phyloP scores from a whole-genome alignment of 2,329 filamentous ascomycete species.

The Colletotrichum sansevieriae region DNA sequence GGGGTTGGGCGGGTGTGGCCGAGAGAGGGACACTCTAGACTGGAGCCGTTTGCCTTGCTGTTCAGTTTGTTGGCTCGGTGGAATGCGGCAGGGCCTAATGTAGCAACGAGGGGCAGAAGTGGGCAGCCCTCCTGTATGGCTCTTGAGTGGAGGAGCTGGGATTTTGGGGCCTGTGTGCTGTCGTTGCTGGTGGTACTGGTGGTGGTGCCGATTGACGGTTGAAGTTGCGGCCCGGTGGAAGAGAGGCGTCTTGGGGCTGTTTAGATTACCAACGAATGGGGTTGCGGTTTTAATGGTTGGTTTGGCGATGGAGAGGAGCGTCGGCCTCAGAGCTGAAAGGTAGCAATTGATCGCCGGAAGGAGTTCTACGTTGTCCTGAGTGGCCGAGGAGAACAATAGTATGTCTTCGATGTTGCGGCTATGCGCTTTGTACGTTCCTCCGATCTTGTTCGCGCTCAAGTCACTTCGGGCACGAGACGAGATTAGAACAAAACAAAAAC shows the following conservation, averaged over 20 bases:
- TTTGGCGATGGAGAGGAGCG: conserved; percentile 2
- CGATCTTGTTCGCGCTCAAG: conserved; percentile 11
- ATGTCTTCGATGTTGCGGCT: conserved; percentile 2
- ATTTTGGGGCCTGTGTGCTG: not conserved
- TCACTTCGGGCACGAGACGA: conserved; percentile 22
- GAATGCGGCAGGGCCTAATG: conserved; percentile 35
- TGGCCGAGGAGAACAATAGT: conserved; percentile 1
- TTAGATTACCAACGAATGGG: conserved; percentile 9
- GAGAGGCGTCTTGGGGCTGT: conserved; percentile 15
- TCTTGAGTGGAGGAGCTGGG: conserved; percentile 20
- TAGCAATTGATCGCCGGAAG: conserved; percentile 3
- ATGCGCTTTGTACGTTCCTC: conserved; percentile 19
- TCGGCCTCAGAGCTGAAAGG: not conserved
- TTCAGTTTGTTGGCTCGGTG: conserved; percentile 38
- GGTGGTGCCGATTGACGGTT: conserved; percentile 1
- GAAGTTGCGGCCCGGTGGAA: conserved; percentile 3
- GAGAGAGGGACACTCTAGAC: conserved; percentile 16
- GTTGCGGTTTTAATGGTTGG: not conserved
- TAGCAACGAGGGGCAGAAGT: conserved; percentile 41
- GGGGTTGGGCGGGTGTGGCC: conserved; percentile 31
- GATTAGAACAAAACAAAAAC: conserved; percentile 20
- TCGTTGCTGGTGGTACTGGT: conserved; percentile 5
- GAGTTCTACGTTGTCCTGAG: not conserved
- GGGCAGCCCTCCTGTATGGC: conserved; percentile 17
- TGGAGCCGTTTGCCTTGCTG: conserved; percentile 24